These are phyloP conservation scores for Fusarium decemcellulare DNA, from an alignment of 2,329 filamentous ascomycete genomes.

Conservation along the genomic window DNA sequence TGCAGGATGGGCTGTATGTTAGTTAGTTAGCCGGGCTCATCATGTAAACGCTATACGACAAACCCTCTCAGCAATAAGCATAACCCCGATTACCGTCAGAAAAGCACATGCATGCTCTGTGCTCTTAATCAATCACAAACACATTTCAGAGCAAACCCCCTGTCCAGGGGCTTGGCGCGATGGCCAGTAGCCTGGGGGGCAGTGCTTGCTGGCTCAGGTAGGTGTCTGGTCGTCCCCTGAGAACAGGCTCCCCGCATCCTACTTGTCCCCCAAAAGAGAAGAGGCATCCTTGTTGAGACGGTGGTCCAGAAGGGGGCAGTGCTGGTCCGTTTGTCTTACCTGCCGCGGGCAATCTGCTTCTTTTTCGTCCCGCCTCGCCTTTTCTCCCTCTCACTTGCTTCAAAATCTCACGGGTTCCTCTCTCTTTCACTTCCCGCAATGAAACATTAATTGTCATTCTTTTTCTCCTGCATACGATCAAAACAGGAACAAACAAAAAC, in stretches of 20 bases:
- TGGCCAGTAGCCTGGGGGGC: constrained; percentile 22
- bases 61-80: too few relatives aligned
- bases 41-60: too few relatives aligned
- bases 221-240: neutral
- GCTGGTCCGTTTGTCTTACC: constrained; percentile 13
- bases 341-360: neutral
- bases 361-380: neutral
- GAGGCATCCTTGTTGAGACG: neutral
- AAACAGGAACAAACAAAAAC: too few relatives aligned
- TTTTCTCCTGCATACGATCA: too few relatives aligned
- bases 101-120: neutral
- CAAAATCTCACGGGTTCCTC: neutral
- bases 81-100: neutral
- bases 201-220: constrained; percentile 11
- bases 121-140: constrained; percentile 10
- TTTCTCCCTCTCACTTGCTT: neutral
- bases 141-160: constrained; percentile 15
- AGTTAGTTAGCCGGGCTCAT: too few relatives aligned
- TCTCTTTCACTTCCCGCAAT: neutral
- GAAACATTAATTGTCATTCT: too few relatives aligned
- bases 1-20: too few relatives aligned
- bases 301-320: constrained; percentile 31
- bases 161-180: constrained; percentile 39
- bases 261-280: neutral
- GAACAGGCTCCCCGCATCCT: constrained; percentile 8